phyloP scores from a whole-genome alignment of 2,329 filamentous ascomycete species.

The Aspergillus felis region DNA sequence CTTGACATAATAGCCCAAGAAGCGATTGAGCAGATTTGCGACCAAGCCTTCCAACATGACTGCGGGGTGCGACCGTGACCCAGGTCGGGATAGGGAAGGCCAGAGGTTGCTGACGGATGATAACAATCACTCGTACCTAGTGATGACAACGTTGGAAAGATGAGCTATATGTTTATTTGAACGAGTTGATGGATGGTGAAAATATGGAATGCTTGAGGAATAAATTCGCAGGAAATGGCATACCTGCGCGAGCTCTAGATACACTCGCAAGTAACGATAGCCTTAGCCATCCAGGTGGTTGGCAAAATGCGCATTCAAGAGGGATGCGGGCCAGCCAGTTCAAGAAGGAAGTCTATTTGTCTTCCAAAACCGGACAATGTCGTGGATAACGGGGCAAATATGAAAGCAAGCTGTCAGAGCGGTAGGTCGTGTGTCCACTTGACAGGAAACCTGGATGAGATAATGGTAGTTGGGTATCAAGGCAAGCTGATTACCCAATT shows the following conservation, averaged over 20 bases:
- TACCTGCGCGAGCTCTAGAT: slow-evolving; percentile 18
- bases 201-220: neutral
- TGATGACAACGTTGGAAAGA: slow-evolving; percentile 8
- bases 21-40: slow-evolving; percentile 95
- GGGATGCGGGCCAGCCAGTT: slow-evolving; percentile 18
- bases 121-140: neutral
- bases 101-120: neutral
- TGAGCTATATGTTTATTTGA: slow-evolving; percentile 7
- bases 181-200: slow-evolving; percentile 2
- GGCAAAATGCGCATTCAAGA: slow-evolving; percentile 24
- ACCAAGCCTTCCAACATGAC: slow-evolving; percentile 96
- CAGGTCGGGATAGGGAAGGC: slow-evolving; percentile 55
- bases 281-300: slow-evolving; percentile 27
- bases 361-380: neutral
- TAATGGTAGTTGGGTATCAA: slow-evolving; percentile 8
- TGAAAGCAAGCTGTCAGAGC: neutral
- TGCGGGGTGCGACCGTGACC: slow-evolving; percentile 63
- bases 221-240: neutral
- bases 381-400: neutral
- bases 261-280: slow-evolving; percentile 16
- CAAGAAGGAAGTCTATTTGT: slow-evolving; percentile 9
- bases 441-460: neutral
- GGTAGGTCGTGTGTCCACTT: neutral
- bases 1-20: slow-evolving; percentile 99
- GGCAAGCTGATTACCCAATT: slow-evolving; percentile 9